phyloP scores from a whole-genome alignment of 768 basidiomycete species.

The Pulveroboletus sp. region DNA sequence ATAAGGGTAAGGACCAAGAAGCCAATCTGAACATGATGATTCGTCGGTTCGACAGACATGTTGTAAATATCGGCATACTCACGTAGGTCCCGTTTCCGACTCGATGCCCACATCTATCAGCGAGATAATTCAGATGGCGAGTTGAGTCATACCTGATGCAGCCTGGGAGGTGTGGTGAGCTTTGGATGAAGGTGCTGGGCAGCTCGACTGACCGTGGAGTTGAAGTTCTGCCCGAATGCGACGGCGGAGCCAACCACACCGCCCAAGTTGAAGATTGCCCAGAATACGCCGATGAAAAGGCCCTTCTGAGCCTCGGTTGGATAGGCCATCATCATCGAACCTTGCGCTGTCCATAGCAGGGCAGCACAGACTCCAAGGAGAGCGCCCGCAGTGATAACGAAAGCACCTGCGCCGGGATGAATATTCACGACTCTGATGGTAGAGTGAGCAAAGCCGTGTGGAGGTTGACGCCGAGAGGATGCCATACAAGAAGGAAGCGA shows the following conservation, averaged over 20 bases:
- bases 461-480: background rate
- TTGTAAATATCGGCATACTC: constrained; percentile 38
- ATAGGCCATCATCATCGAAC: constrained; percentile 51
- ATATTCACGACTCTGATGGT: constrained; percentile 40
- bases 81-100: constrained; percentile 80
- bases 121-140: background rate
- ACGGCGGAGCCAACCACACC: constrained; percentile 76
- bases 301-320: constrained; percentile 56
- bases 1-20: constrained; percentile 70
- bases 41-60: background rate
- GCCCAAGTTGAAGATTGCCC: constrained; percentile 76
- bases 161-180: constrained; percentile 10
- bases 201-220: constrained; percentile 45
- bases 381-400: constrained; percentile 46
- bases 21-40: constrained; percentile 46
- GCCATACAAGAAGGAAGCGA: constrained; percentile 42
- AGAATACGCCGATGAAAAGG: constrained; percentile 46
- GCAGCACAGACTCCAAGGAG: constrained; percentile 48
- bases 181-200: background rate
- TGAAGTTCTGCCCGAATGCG: constrained; percentile 65
- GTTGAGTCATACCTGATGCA: constrained; percentile 24
- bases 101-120: constrained; percentile 15
- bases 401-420: constrained; percentile 38
- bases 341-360: constrained; percentile 51
- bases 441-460: background rate